A percentile compares a stretch with the other conserved stretches of the same genome.
Evolutionary conservation across 2,329 filamentous ascomycete genomes (phyloP).

Genomic region (Pseudogymnoascus sp.): DNA sequence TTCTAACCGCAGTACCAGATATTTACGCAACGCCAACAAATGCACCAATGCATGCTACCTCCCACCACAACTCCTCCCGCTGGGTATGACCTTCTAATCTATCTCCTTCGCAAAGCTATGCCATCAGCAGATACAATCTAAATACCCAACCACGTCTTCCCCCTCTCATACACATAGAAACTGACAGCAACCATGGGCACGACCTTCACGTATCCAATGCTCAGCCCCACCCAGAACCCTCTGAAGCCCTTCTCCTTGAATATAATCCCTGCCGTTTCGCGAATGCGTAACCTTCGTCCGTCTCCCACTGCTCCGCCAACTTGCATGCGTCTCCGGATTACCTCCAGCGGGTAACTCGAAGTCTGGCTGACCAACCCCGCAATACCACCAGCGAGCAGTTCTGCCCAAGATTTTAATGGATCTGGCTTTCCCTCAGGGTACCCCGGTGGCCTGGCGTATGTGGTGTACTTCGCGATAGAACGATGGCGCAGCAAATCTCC

Average conservation of each 20-base stretch:
- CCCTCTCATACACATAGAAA: slow-evolving; percentile 60
- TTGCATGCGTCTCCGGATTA: slow-evolving; percentile 89
- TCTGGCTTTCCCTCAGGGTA: slow-evolving; percentile 54
- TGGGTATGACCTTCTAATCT: neutral
- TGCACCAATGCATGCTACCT: slow-evolving; percentile 1
- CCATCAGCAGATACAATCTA: slow-evolving; percentile 30
- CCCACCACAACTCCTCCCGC: slow-evolving; percentile 2
- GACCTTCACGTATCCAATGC: slow-evolving; percentile 92
- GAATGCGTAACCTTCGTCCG: slow-evolving; percentile 68
- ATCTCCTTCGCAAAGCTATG: neutral
- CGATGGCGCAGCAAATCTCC: slow-evolving; percentile 75
- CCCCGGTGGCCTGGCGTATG: slow-evolving; percentile 55
- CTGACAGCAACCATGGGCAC: slow-evolving; percentile 75
- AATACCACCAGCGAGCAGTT: slow-evolving; percentile 74
- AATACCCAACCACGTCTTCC: slow-evolving; percentile 59
- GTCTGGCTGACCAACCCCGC: slow-evolving; percentile 89
- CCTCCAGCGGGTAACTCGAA: slow-evolving; percentile 85
- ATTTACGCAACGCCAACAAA: neutral
- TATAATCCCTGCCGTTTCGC: slow-evolving; percentile 71
- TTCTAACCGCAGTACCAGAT: neutral
- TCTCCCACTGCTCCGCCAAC: slow-evolving; percentile 92
- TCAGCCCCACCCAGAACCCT: slow-evolving; percentile 88
- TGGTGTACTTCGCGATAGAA: slow-evolving; percentile 63
- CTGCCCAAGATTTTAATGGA: slow-evolving; percentile 76
- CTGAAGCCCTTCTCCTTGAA: slow-evolving; percentile 65